phyloP scores from a whole-genome alignment of 2,329 filamentous ascomycete species.

The Aspergillus sp. region DNA sequence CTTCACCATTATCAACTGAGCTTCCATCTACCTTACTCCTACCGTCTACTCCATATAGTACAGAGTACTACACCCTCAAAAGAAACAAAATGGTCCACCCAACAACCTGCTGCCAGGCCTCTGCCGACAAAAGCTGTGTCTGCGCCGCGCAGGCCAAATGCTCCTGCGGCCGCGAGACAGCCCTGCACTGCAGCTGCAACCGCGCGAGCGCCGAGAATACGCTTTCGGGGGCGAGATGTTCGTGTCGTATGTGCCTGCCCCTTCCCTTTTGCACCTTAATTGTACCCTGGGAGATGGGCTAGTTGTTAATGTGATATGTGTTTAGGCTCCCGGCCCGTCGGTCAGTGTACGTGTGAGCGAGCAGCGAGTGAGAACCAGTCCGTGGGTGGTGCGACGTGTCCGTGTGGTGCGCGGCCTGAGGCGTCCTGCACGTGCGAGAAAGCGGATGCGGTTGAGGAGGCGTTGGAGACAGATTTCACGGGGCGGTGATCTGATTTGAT shows the following conservation, averaged over 20 bases:
- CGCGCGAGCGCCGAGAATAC: constrained; percentile 70
- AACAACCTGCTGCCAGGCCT: constrained; percentile 52
- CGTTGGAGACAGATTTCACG: constrained; percentile 78
- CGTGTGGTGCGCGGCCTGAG: constrained; percentile 64
- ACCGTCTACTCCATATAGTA: too few species aligned
- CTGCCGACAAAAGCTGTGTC: constrained; percentile 46
- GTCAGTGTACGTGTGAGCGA: constrained; percentile 73
- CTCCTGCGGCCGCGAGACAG: constrained; percentile 82
- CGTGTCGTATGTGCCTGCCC: constrained; percentile 55
- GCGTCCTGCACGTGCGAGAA: constrained; percentile 77
- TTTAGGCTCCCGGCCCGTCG: constrained; percentile 61
- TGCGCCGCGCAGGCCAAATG: constrained; percentile 57
- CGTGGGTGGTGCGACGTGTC: constrained; percentile 55
- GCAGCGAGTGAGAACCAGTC: constrained; percentile 61
- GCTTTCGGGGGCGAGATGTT: constrained; percentile 65
- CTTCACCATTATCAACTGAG: too few species aligned
- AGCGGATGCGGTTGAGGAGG: constrained; percentile 31
- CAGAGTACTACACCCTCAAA: too few species aligned
- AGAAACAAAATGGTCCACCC: constrained; percentile 39
- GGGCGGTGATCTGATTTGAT: constrained; percentile 42
- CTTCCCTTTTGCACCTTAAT: background rate
- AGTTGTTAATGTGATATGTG: background rate
- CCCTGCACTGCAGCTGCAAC: constrained; percentile 77
- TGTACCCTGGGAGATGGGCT: background rate
- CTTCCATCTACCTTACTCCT: too few species aligned